Evolutionary conservation across 176 grass and related monocot species (phyloP).

Genomic region (Ananas comosus): DNA sequence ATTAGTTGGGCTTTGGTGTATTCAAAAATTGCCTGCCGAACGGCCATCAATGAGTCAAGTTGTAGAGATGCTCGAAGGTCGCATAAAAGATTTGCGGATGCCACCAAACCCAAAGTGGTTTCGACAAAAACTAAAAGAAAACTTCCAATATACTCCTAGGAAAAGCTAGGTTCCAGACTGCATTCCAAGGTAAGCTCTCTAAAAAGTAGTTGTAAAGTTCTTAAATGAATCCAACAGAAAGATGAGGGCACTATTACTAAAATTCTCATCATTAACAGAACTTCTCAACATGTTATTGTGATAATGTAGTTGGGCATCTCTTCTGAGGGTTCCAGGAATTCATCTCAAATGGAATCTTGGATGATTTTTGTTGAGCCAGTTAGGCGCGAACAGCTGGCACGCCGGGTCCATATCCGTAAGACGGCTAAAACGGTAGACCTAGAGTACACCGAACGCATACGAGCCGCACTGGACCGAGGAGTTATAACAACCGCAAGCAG

Average conservation of each 20-base stretch:
- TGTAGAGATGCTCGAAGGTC: not conserved
- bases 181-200: constrained; percentile 13
- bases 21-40: not conserved
- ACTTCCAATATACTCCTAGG: too few relatives aligned
- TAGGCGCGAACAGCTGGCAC: too few relatives aligned
- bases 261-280: constrained; percentile 44
- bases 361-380: too few relatives aligned
- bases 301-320: constrained; percentile 48
- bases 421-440: too few relatives aligned
- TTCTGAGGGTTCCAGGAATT: constrained; percentile 30
- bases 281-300: constrained; percentile 41
- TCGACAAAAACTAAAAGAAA: not conserved
- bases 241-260: constrained; percentile 52
- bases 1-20: too few relatives aligned
- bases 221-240: constrained; percentile 23
- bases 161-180: too few relatives aligned
- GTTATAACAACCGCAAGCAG: too few relatives aligned
- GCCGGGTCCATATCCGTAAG: too few relatives aligned
- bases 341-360: not conserved
- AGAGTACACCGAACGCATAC: too few relatives aligned
- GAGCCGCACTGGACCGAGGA: too few relatives aligned
- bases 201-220: constrained; percentile 37
- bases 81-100: not conserved
- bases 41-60: not conserved
- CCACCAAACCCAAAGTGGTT: not conserved